A percentile compares a stretch with the other conserved stretches of the same genome.
Conservation (phyloP, 192 early-diverging fungal genomes). For the Coemansia sp. region DNA sequence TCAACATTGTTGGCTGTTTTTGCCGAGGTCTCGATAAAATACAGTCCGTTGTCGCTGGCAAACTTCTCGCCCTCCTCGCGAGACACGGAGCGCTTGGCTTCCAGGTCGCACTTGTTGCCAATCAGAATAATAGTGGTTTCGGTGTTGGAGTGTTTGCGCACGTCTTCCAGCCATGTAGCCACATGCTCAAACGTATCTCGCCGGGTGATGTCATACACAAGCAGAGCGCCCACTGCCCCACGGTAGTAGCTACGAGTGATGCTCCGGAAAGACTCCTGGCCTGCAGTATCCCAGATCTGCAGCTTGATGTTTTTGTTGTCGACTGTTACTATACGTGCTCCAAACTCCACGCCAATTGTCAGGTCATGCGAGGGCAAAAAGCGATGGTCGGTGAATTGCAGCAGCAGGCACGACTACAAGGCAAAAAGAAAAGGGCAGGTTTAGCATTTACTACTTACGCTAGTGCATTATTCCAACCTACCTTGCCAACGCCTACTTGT, state of each 20-base stretch:
- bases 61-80: conserved; percentile 85
- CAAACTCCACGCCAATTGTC: conserved; percentile 85
- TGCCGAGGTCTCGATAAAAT: conserved; percentile 90
- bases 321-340: conserved; percentile 70
- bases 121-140: conserved; percentile 87
- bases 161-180: conserved; percentile 80
- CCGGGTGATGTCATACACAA: conserved; percentile 85
- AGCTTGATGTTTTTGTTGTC: conserved; percentile 84
- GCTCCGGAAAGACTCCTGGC: conserved; percentile 82
- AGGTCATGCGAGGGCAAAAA: conserved; percentile 79
- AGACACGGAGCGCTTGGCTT: conserved; percentile 73
- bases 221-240: conserved; percentile 72
- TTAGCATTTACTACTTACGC: not conserved
- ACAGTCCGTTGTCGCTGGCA: conserved; percentile 79
- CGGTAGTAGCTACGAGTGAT: conserved; percentile 84
- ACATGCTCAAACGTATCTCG: conserved; percentile 75
- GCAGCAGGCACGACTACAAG: conserved; percentile 66
- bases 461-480: conserved; percentile 3
- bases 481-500: conserved; percentile 69
- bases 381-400: conserved; percentile 80
- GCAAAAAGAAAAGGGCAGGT: not conserved
- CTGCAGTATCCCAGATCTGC: conserved; percentile 94
- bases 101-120: conserved; percentile 92
- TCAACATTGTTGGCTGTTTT: conserved; percentile 88
- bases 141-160: conserved; percentile 82